Conservation (phyloP, 2,329 filamentous ascomycete genomes). For the Emmonsia crescens region DNA sequence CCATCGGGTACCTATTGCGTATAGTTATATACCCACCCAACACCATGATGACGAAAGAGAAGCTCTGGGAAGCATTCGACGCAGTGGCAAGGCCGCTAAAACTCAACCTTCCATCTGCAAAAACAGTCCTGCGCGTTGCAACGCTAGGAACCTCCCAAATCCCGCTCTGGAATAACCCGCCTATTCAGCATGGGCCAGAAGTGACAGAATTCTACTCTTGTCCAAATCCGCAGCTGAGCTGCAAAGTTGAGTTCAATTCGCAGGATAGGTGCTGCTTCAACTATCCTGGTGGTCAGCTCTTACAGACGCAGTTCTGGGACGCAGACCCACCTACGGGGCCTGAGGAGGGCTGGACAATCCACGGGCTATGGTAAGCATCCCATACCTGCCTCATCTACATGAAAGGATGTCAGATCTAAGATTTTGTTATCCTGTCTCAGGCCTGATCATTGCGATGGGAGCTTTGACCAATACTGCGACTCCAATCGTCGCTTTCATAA, state of each 20-base stretch:
- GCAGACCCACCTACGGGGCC: slow-evolving; percentile 44
- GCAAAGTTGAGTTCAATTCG: slow-evolving; percentile 42
- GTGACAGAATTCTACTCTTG: slow-evolving; percentile 18
- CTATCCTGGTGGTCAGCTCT: slow-evolving; percentile 45
- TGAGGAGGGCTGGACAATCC: slow-evolving; percentile 47
- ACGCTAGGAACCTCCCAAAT: slow-evolving; percentile 1
- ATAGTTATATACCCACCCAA: background rate
- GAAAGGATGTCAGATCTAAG: background rate
- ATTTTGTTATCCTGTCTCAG: slow-evolving; percentile 16
- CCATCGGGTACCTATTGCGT: background rate
- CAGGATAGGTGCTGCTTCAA: slow-evolving; percentile 49
- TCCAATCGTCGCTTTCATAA: slow-evolving; percentile 44
- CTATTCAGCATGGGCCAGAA: background rate
- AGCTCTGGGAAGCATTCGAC: background rate
- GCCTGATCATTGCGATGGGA: slow-evolving; percentile 47
- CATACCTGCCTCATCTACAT: background rate
- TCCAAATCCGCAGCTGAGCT: slow-evolving; percentile 42
- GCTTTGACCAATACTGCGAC: slow-evolving; percentile 48
- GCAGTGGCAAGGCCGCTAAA: background rate
- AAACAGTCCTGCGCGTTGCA: background rate
- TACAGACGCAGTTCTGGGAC: slow-evolving; percentile 54
- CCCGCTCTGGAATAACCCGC: background rate
- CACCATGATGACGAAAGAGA: background rate
- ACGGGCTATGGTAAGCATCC: slow-evolving; percentile 42
- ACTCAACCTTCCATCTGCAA: background rate